A percentile compares a stretch with the other conserved stretches of the same genome.
Conservation (phyloP, 129 eudicot species). For the Cynara cardunculus region DNA sequence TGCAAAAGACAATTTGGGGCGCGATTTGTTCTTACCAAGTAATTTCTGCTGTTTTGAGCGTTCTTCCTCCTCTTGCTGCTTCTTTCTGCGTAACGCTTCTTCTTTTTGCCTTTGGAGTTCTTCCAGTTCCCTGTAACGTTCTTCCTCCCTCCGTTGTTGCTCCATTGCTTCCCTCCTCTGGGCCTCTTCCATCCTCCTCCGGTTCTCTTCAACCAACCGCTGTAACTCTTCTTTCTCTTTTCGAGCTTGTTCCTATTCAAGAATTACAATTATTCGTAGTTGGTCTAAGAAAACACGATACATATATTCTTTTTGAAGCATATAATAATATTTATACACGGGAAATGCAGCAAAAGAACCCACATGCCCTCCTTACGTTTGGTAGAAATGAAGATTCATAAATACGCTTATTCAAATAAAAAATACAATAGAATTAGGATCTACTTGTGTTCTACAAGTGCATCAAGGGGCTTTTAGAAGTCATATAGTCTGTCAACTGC, state of each 20-base stretch:
- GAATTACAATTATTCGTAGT: neutral
- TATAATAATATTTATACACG: neutral
- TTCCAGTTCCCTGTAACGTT: conserved; percentile 80
- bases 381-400: neutral
- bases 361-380: neutral
- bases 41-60: conserved; percentile 76
- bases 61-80: conserved; percentile 93
- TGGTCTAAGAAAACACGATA: neutral
- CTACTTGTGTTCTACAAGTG: neutral
- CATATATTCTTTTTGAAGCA: too few relatives aligned
- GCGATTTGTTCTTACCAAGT: conserved; percentile 72
- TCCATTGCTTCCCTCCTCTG: conserved; percentile 84
- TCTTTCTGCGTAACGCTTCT: conserved; percentile 74
- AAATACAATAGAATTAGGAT: neutral
- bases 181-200: conserved; percentile 80
- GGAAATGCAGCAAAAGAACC: neutral
- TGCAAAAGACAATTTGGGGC: conserved; percentile 82
- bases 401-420: neutral
- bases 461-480: too few relatives aligned
- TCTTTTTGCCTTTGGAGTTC: conserved; percentile 89
- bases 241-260: conserved; percentile 57
- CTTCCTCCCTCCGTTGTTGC: conserved; percentile 72
- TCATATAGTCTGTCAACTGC: too few relatives aligned
- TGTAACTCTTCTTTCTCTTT: conserved; percentile 86
- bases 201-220: conserved; percentile 75